These are phyloP conservation scores for Fragaria ananassa DNA, from an alignment of 306 rosid species.

Conservation along the genomic window DNA sequence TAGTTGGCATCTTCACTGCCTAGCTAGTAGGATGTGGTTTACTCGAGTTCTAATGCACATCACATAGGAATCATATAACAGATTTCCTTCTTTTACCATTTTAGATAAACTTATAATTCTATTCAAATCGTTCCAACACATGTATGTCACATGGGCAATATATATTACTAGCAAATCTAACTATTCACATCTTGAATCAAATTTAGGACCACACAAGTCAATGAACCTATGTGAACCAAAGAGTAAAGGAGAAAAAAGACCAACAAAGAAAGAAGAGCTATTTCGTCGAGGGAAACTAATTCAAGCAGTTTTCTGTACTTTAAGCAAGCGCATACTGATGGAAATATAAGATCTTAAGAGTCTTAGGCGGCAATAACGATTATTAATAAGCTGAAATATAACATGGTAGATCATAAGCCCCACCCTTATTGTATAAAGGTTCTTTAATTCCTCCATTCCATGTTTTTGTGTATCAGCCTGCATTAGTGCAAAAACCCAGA, in stretches of 20 bases:
- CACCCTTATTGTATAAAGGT: constrained; percentile 85
- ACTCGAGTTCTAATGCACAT: background rate
- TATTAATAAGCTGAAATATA: background rate
- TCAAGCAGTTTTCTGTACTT: background rate
- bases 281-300: background rate
- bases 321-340: background rate
- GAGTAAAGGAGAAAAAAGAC: background rate
- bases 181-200: background rate
- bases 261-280: background rate
- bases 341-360: background rate
- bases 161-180: background rate
- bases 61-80: background rate
- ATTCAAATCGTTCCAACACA: background rate
- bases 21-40: background rate
- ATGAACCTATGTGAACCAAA: background rate
- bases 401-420: constrained; percentile 12
- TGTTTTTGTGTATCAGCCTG: constrained; percentile 90
- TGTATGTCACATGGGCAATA: background rate
- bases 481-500: constrained; percentile 13
- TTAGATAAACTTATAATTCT: background rate
- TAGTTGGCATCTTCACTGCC: background rate
- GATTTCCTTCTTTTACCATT: background rate
- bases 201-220: background rate
- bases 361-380: background rate
- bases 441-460: constrained; percentile 85